Base-by-base conservation (phyloP, 2,329 filamentous ascomycete genomes). In the Cladosporium velox region DNA sequence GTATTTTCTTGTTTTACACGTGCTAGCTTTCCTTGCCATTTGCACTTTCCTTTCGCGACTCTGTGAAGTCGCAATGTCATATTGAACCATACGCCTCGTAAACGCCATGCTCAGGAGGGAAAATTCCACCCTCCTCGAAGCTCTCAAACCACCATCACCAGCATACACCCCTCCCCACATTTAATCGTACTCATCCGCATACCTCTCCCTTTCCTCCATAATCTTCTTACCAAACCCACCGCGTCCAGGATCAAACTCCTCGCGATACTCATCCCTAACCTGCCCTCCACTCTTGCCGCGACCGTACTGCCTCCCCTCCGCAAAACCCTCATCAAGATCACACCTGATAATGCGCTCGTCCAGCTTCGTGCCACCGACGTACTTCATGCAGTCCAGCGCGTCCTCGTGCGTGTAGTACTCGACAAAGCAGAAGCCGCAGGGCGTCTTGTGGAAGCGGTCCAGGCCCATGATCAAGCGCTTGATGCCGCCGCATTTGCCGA, bases 331-430 rank as follows among this genome's bases (percentile, higher is more conserved):
- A 76, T 99, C 95, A 59, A 98, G 80, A 81, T 99, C 95, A 28
- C 94, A 97, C 67, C 95, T 87, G 76, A 99, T 97, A 76, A 99
- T 90, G 73, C 95, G 89, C 84, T 99, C 95, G 79, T 99, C 95
- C 55, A 99, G 87, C 83, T 99, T 99, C 41, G 95, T 99, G 66
- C 95, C 95, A 65, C 95, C 95, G 74, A 99, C 90, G 78, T 98
- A 99, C 81, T 98, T 99, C 89, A 99, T 90, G 80, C 94, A 98
- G 78, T 99, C 95, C 59, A 99, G 86, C 10, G 95, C 95, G 79
- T 99, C 95, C 77, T 97, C 90, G 79, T 98, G 95, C 34, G 90
- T 97, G 83, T 97, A 98, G 82, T 99, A 99, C 81, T 99, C 95
- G 75, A 99, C 95, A 77, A 99, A 99, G 84, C 95, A 99, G 85